Evolutionary conservation across 2,329 filamentous ascomycete species (phyloP).

Genomic region (Chaetomium olivaceum): DNA sequence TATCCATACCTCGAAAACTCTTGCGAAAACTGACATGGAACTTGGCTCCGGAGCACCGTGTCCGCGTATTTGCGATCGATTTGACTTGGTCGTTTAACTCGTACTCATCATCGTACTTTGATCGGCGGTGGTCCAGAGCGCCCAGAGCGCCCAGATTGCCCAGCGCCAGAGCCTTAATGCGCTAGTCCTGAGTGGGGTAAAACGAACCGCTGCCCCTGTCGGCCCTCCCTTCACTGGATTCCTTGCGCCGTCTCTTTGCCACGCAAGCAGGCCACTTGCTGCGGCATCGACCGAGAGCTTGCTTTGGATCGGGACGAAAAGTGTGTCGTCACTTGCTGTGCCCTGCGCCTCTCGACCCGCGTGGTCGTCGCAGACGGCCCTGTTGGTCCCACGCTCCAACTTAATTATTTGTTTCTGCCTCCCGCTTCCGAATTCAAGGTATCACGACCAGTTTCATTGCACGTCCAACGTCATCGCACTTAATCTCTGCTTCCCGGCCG

Average conservation of each 20-base stretch:
- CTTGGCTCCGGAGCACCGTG: neutral
- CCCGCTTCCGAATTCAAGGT: neutral
- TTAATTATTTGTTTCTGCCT: neutral
- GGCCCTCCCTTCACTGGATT: neutral
- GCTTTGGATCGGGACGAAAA: neutral
- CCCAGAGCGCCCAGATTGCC: neutral
- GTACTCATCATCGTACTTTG: neutral
- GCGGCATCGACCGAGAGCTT: neutral
- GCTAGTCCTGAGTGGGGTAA: neutral
- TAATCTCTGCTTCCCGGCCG: neutral
- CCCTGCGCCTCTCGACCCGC: constrained; percentile 3
- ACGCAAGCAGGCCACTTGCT: constrained; percentile 10
- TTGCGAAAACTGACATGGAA: too few relatives aligned
- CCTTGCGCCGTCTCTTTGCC: constrained; percentile 1
- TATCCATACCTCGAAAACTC: neutral
- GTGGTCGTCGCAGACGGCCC: neutral
- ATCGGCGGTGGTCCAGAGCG: neutral
- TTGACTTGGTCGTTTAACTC: neutral
- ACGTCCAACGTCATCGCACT: constrained; percentile 1
- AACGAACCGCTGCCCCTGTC: neutral
- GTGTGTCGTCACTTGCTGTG: neutral
- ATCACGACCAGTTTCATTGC: neutral
- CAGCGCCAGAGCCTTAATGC: neutral
- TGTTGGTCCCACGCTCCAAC: constrained; percentile 2
- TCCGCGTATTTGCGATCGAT: neutral